phyloP scores from a whole-genome alignment of 2,329 filamentous ascomycete genomes.

The Sclerotiophoma versabilis region DNA sequence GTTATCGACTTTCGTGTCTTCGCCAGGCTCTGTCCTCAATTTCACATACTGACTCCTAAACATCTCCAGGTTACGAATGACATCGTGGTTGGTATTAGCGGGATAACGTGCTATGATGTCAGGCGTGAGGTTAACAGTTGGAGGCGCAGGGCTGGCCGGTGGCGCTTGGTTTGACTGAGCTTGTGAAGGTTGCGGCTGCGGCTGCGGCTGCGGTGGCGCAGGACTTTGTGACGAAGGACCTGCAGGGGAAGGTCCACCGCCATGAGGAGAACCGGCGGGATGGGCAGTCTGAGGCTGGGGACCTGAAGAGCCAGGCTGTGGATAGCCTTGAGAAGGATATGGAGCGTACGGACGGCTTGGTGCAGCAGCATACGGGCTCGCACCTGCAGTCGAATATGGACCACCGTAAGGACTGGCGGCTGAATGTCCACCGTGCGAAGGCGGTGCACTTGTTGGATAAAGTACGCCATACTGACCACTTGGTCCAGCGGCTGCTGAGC shows the following conservation, averaged over 20 bases:
- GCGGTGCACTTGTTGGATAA: conserved; percentile 41
- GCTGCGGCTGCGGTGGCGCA: conserved; percentile 13
- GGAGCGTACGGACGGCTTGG: conserved; percentile 38
- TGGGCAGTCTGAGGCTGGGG: conserved; percentile 23
- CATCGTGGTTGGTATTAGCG: conserved; percentile 32
- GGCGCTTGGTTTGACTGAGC: conserved; percentile 4
- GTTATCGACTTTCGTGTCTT: conserved; percentile 43
- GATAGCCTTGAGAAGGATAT: conserved; percentile 33
- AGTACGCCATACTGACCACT: conserved; percentile 47
- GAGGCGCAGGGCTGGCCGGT: conserved; percentile 3
- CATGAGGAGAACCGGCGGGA: conserved; percentile 7
- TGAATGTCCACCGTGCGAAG: conserved; percentile 29
- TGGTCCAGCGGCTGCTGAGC: conserved; percentile 25
- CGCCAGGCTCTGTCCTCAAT: conserved; percentile 30
- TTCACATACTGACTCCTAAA: conserved; percentile 43
- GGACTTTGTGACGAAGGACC: conserved; percentile 16
- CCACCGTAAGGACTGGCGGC: conserved; percentile 37
- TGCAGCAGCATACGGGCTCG: conserved; percentile 38
- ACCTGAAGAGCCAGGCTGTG: conserved; percentile 24
- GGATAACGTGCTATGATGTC: conserved; percentile 43
- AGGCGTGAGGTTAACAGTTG: conserved; percentile 17
- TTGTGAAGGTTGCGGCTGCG: conserved; percentile 14
- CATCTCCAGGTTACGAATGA: conserved; percentile 45
- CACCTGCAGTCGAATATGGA: conserved; percentile 38
- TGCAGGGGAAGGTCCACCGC: not conserved